Percentiles rank a stretch among this genome's conserved stretches.
These are phyloP conservation scores for Urostyla sp. DNA, from an alignment of 73 alveolate species.

Conservation along the genomic window DNA sequence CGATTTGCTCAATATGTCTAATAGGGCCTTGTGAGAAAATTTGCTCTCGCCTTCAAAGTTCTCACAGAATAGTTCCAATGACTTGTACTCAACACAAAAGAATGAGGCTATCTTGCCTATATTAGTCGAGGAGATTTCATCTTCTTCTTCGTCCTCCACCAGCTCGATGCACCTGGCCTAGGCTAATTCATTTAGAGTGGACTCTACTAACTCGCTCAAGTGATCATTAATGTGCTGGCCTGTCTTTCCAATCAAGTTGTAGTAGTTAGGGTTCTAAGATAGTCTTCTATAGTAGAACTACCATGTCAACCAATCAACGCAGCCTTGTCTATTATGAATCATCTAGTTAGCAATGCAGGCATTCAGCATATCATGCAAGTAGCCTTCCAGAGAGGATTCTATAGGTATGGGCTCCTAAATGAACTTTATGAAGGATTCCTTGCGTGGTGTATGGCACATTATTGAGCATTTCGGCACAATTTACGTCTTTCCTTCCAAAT, in stretches of 20 bases:
- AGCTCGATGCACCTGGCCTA: slow-evolving; percentile 75
- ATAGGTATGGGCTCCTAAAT: slow-evolving; percentile 98
- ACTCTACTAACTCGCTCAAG: slow-evolving; percentile 94
- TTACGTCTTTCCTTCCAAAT: slow-evolving; percentile 43
- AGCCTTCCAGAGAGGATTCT: slow-evolving; percentile 94
- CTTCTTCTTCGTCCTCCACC: slow-evolving; percentile 69
- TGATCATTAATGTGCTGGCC: slow-evolving; percentile 92
- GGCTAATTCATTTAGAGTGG: slow-evolving; percentile 86
- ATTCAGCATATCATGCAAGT: slow-evolving; percentile 95
- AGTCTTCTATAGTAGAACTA: slow-evolving; percentile 98
- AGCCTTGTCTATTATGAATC: slow-evolving; percentile 94
- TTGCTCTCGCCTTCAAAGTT: slow-evolving; percentile 39
- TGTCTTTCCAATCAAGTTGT: slow-evolving; percentile 94
- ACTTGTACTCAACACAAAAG: slow-evolving; percentile 78
- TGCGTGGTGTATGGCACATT: slow-evolving; percentile 95
- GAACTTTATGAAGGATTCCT: slow-evolving; percentile 97
- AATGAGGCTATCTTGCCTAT: slow-evolving; percentile 86
- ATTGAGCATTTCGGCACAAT: slow-evolving; percentile 76
- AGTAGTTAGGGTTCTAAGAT: slow-evolving; percentile 98
- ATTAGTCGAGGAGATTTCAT: slow-evolving; percentile 69
- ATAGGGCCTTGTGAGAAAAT: slow-evolving; percentile 53
- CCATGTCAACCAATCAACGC: slow-evolving; percentile 99
- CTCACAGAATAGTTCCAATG: slow-evolving; percentile 81
- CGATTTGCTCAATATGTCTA: slow-evolving; percentile 73
- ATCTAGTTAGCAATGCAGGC: slow-evolving; percentile 97